Evolutionary conservation across 2,329 filamentous ascomycete genomes (phyloP), one percentile per base, ranked within the genome.

Genomic region (Aspergillus latus): DNA sequence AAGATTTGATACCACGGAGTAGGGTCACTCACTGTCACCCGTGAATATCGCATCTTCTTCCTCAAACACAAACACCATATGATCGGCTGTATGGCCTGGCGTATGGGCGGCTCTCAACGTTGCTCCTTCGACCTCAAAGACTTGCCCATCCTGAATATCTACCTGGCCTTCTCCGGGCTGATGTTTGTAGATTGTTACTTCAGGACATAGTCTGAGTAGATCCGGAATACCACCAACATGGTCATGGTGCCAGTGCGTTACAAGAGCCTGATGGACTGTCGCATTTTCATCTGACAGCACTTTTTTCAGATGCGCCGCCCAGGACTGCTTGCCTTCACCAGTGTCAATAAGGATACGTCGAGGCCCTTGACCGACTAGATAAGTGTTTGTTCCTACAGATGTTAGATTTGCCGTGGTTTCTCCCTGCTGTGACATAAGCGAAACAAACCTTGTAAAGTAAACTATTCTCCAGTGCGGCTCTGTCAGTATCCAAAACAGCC

Each of bases 231-330:
- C 94, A 26, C 86, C 84, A 5, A 87, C 82, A 69, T 99, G 94
- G 68, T 99, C 94, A 42, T 78, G 83, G 69, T 99, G 94, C 91
- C 92, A 96, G 72, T 99, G 94, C 0, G 92, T 95, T 48, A 99
- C 79, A 21, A 99, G 79, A 0, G 87, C 86, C 15, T 80, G 77
- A 13, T 84, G 79, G 26, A 97, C 78, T 0, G 79, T 82, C 16
- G 88, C 88, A 26, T 86, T 81, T 70, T 96, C 89, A 26, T 84
- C 75, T 5, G 78, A 72, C 2, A 97, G 80, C 0, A 87, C 84
- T 3, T 79, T 75, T 61, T 83, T 82, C 36, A 99, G 75, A 0
- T 84, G 82, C 0, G 80, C 72, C 42, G 85, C 80, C 93, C 93
- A 99, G 34, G 83, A 80, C 2, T 86, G 83, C 56, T 80, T 83